A percentile compares a stretch with the other conserved stretches of the same genome.
phyloP scores from a whole-genome alignment of 768 basidiomycete genomes.

The Serendipita sp. region DNA sequence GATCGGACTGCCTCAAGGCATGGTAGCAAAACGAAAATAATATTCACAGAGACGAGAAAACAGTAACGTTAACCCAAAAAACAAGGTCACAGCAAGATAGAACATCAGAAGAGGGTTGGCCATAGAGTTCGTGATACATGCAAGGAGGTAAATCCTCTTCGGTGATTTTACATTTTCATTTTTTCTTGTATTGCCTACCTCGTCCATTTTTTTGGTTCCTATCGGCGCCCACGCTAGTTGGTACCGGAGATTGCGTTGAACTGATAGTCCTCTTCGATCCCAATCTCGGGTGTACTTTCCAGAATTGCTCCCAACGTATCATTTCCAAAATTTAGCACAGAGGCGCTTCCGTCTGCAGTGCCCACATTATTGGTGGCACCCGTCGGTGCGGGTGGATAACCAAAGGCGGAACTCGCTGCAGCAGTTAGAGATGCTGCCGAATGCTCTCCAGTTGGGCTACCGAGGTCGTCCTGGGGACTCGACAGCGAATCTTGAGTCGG shows the following conservation, averaged over 20 bases:
- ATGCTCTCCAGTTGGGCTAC: neutral
- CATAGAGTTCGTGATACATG: neutral
- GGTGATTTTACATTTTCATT: neutral
- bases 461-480: neutral
- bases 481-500: neutral
- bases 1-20: too few relatives aligned
- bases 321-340: neutral
- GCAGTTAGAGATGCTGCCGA: neutral
- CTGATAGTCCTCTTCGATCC: neutral
- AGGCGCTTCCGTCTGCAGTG: neutral
- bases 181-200: neutral
- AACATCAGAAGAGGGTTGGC: too few relatives aligned
- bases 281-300: neutral
- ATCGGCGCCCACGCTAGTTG: neutral
- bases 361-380: neutral
- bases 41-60: too few relatives aligned
- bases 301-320: neutral
- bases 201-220: neutral
- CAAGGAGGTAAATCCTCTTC: neutral
- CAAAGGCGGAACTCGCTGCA: neutral
- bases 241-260: neutral
- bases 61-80: too few relatives aligned
- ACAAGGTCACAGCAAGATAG: too few relatives aligned
- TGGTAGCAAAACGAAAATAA: too few relatives aligned
- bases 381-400: neutral